phyloP scores from a whole-genome alignment of 1,139 yeast species.

The Candida sanyaensis region DNA sequence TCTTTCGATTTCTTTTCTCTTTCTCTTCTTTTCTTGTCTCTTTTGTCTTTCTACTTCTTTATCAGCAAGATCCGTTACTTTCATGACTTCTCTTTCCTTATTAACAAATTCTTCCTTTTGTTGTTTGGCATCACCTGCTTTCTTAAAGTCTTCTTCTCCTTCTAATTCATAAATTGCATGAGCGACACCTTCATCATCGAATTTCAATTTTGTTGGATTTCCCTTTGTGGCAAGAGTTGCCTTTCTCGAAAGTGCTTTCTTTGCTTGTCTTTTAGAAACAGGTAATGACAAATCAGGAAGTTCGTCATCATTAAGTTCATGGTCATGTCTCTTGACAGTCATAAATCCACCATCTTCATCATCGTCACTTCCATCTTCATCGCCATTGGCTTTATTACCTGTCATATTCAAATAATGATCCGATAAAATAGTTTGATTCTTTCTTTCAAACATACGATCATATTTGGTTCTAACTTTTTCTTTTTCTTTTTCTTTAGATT shows the following conservation, averaged over 20 bases:
- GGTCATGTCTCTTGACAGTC: constrained; percentile 76
- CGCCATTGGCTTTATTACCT: constrained; percentile 32
- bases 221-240: constrained; percentile 66
- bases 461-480: constrained; percentile 80
- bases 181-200: constrained; percentile 93
- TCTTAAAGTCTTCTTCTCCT: constrained; percentile 83
- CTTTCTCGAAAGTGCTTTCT: constrained; percentile 86
- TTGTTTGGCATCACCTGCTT: constrained; percentile 68
- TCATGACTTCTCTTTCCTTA: constrained; percentile 71
- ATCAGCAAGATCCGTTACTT: constrained; percentile 71
- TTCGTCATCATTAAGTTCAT: constrained; percentile 63
- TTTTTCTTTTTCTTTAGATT: constrained; percentile 39
- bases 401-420: constrained; percentile 82
- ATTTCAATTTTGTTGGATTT: constrained; percentile 74
- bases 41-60: constrained; percentile 81
- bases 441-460: constrained; percentile 94
- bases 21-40: constrained; percentile 85
- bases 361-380: constrained; percentile 28
- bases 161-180: constrained; percentile 91
- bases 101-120: constrained; percentile 70
- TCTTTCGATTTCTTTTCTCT: constrained; percentile 78
- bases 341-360: constrained; percentile 64
- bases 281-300: constrained; percentile 61
- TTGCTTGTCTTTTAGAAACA: constrained; percentile 83
- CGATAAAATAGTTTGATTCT: constrained; percentile 89